These are phyloP conservation scores for Mucor saturninus DNA, from an alignment of 371 early-diverging fungal species.

Conservation along the genomic window DNA sequence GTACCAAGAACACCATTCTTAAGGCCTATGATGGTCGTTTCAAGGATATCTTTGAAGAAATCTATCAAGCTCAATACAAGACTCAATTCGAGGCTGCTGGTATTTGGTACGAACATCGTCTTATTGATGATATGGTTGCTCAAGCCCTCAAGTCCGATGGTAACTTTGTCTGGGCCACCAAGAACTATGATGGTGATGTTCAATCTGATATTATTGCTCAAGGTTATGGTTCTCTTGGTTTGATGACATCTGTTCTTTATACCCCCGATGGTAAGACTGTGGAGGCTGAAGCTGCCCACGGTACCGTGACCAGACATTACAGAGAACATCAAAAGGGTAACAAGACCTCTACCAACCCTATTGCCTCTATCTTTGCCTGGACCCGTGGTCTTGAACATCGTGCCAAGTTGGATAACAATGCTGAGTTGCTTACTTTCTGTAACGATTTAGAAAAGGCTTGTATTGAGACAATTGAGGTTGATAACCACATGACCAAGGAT, in stretches of 20 bases:
- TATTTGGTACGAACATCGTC: conserved; percentile 97
- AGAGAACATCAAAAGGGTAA: conserved; percentile 95
- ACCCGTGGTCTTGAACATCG: conserved; percentile 95
- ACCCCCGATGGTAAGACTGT: conserved; percentile 95
- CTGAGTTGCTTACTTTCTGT: conserved; percentile 77
- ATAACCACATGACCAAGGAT: conserved; percentile 96
- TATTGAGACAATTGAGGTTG: conserved; percentile 85
- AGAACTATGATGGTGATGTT: conserved; percentile 96
- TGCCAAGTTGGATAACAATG: conserved; percentile 89
- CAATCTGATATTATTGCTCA: conserved; percentile 96
- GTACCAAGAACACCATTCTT: conserved; percentile 97
- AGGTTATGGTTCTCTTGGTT: conserved; percentile 89
- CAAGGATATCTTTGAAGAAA: conserved; percentile 94
- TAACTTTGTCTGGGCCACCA: conserved; percentile 95
- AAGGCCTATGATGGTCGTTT: conserved; percentile 98
- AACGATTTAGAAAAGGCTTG: conserved; percentile 87
- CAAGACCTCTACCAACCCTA: conserved; percentile 93
- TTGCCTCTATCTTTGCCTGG: conserved; percentile 98
- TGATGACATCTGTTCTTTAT: conserved; percentile 95
- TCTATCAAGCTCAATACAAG: conserved; percentile 84
- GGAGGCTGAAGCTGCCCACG: conserved; percentile 98
- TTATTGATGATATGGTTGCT: conserved; percentile 99
- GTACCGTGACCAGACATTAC: conserved; percentile 96
- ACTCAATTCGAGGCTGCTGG: conserved; percentile 71
- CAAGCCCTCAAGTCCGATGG: conserved; percentile 95